Conservation (phyloP, 768 basidiomycete genomes). For the Lactifluus pinguis region DNA sequence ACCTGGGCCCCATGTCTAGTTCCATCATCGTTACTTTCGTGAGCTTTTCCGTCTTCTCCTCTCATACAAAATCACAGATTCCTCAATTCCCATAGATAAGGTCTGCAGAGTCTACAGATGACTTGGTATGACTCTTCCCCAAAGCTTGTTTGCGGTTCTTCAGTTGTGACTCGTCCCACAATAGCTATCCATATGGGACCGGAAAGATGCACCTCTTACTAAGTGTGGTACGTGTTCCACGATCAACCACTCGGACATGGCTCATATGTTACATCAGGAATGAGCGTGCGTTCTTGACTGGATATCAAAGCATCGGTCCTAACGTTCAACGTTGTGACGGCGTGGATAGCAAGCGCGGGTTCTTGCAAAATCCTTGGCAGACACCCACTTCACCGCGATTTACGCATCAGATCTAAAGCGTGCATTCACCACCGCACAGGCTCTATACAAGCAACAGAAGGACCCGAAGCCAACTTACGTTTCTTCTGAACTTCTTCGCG, state of each 20-base stretch:
- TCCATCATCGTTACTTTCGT: constrained; percentile 26
- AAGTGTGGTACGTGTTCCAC: constrained; percentile 49
- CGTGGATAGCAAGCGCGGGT: constrained; percentile 29
- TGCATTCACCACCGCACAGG: constrained; percentile 51
- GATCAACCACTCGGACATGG: neutral
- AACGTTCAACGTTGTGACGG: neutral
- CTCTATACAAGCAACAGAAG: constrained; percentile 41
- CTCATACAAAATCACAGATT: neutral
- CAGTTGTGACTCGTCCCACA: constrained; percentile 16
- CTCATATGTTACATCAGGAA: constrained; percentile 19
- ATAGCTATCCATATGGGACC: constrained; percentile 50
- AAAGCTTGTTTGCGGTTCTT: neutral
- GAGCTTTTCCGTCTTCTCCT: constrained; percentile 4
- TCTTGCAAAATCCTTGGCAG: constrained; percentile 44
- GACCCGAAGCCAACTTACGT: constrained; percentile 39
- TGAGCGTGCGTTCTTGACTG: constrained; percentile 24
- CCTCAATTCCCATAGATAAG: constrained; percentile 39
- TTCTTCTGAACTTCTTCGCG: constrained; percentile 46
- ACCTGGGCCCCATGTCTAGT: neutral
- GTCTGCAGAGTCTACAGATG: constrained; percentile 73
- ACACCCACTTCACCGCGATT: constrained; percentile 43
- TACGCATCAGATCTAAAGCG: constrained; percentile 61
- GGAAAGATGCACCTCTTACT: constrained; percentile 62
- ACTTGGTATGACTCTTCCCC: constrained; percentile 39
- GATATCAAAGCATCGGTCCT: neutral